Evolutionary conservation across 345 rosid genomes (phyloP).

Genomic region (Lenwebbia sp.): DNA sequence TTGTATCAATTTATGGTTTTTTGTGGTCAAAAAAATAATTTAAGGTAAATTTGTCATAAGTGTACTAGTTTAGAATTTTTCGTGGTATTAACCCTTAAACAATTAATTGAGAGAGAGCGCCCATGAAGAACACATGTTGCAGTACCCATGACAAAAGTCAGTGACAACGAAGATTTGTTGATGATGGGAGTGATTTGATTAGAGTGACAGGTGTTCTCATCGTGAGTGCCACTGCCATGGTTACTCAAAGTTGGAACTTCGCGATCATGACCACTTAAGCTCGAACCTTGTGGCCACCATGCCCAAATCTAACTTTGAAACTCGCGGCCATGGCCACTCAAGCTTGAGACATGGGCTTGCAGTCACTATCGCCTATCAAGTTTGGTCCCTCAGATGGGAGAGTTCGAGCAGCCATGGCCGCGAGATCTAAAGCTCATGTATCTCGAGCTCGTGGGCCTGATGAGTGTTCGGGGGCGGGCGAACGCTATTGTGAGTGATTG

Average conservation of each 20-base stretch:
- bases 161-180: neutral
- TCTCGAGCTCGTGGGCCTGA: neutral
- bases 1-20: no score
- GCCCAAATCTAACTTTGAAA: no score
- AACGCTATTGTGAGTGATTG: no score
- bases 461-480: no score
- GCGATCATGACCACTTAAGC: neutral
- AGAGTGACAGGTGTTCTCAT: neutral
- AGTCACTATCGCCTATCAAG: neutral
- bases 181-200: neutral
- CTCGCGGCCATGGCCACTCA: neutral
- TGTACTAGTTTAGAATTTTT: no score
- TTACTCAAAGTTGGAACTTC: neutral
- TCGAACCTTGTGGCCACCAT: no score
- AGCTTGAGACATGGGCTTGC: neutral
- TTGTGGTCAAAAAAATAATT: no score
- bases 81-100: no score
- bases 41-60: no score
- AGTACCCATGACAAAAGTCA: fast-evolving
- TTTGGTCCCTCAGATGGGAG: neutral
- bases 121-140: neutral
- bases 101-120: neutral
- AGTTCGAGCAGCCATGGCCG: neutral
- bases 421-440: neutral
- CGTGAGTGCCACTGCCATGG: no score